A percentile compares a stretch with the other conserved stretches of the same genome.
These are phyloP conservation scores for Wakefieldia striispora DNA, from an alignment of 768 basidiomycete genomes.

Conservation along the genomic window DNA sequence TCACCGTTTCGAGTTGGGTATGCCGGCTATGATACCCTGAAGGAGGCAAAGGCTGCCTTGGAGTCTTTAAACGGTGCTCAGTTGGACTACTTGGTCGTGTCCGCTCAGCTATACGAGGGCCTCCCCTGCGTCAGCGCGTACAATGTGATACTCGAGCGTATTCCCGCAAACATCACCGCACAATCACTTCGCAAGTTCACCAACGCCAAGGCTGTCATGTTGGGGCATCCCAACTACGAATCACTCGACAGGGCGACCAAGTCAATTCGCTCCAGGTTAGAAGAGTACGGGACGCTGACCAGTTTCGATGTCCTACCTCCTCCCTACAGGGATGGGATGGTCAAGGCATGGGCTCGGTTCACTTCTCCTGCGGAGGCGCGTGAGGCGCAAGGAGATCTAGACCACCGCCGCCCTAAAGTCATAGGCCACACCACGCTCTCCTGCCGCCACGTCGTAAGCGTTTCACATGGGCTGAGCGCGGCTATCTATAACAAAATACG, in stretches of 20 bases:
- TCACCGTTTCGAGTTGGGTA: slow-evolving; percentile 56
- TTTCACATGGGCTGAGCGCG: slow-evolving; percentile 44
- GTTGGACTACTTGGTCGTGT: slow-evolving; percentile 40
- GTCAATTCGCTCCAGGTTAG: slow-evolving; percentile 37
- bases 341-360: slow-evolving; percentile 59
- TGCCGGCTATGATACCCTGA: slow-evolving; percentile 55
- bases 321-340: slow-evolving; percentile 47
- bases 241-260: slow-evolving; percentile 35
- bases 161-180: slow-evolving; percentile 46
- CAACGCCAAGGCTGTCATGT: slow-evolving; percentile 47
- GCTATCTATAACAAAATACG: slow-evolving; percentile 40
- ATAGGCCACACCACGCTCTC: slow-evolving; percentile 46
- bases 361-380: slow-evolving; percentile 50
- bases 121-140: slow-evolving; percentile 55
- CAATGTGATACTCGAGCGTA: slow-evolving; percentile 57
- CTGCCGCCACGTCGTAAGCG: slow-evolving; percentile 53
- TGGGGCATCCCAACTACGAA: slow-evolving; percentile 48
- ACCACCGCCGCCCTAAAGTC: slow-evolving; percentile 44
- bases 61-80: slow-evolving; percentile 36
- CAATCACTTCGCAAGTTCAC: slow-evolving; percentile 46
- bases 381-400: slow-evolving; percentile 44
- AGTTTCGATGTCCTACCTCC: slow-evolving; percentile 48
- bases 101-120: slow-evolving; percentile 52
- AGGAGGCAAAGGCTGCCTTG: slow-evolving; percentile 52
- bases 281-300: slow-evolving; percentile 36